Conservation (phyloP, 495 filamentous ascomycete genomes). For the Podospora pseudopauciseta region DNA sequence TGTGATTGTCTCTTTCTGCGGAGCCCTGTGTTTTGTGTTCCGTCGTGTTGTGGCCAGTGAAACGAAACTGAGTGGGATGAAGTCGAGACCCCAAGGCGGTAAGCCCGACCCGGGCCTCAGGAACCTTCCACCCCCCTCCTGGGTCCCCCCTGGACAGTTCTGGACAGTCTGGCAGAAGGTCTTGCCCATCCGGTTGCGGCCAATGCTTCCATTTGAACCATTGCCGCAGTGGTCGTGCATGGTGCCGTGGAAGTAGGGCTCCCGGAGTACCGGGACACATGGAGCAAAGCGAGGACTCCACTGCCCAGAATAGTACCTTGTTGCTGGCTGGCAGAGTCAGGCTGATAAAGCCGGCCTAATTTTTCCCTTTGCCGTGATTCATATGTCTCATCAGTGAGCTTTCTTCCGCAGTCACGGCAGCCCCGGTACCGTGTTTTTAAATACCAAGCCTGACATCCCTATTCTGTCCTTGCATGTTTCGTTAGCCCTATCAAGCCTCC, state of each 20-base stretch:
- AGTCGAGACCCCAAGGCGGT: not conserved
- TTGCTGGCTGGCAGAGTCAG: conserved; percentile 4
- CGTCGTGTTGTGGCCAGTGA: conserved; percentile 2
- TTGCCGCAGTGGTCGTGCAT: conserved; percentile 1
- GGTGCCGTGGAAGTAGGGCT: not conserved
- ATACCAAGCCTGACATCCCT: conserved; percentile 3
- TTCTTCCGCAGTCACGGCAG: not conserved
- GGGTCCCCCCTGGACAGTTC: not conserved
- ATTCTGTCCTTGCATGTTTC: not conserved
- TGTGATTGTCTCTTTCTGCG: not conserved
- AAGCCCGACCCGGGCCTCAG: conserved; percentile 2
- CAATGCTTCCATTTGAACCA: not conserved
- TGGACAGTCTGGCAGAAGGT: not conserved
- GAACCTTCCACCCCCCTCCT: not conserved
- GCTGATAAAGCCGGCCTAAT: not conserved
- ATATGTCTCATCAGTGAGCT: not conserved
- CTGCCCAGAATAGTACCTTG: not conserved
- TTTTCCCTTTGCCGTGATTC: conserved; percentile 1
- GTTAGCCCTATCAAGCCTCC: conserved; percentile 1
- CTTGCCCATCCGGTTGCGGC: not conserved
- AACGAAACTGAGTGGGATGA: not conserved
- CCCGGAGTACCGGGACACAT: not conserved
- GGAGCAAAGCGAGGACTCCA: not conserved
- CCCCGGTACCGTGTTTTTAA: not conserved
- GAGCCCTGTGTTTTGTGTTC: conserved; percentile 5